A percentile compares a stretch with the other conserved stretches of the same genome.
Evolutionary conservation across 192 early-diverging fungal genomes (phyloP).

Genomic region (Backusella australiensis): DNA sequence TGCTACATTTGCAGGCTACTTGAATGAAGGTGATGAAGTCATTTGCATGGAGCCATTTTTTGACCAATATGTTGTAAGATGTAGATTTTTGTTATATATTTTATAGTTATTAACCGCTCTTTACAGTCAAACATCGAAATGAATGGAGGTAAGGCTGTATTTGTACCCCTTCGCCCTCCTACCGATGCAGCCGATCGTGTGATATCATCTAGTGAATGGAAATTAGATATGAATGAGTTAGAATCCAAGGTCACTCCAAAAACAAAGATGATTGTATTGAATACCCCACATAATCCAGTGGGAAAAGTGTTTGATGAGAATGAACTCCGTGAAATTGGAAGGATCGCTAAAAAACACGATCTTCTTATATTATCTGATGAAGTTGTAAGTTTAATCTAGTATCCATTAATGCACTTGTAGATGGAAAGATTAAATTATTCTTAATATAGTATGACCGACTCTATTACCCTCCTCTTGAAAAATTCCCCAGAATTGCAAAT

Average conservation of each 20-base stretch:
- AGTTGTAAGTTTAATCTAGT: conserved; percentile 55
- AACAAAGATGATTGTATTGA: conserved; percentile 88
- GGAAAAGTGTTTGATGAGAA: conserved; percentile 80
- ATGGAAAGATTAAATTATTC: not conserved
- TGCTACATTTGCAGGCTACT: conserved; percentile 78
- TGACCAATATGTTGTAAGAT: conserved; percentile 83
- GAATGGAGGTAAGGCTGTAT: conserved; percentile 82
- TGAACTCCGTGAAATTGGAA: conserved; percentile 74
- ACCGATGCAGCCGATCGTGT: conserved; percentile 40
- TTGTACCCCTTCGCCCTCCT: conserved; percentile 71
- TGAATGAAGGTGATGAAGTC: conserved; percentile 85
- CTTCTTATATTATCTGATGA: conserved; percentile 90
- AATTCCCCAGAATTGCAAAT: conserved; percentile 77
- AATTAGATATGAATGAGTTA: conserved; percentile 80
- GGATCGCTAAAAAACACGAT: conserved; percentile 75
- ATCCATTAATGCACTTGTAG: not conserved
- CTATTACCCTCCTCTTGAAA: conserved; percentile 61
- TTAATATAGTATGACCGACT: conserved; percentile 77
- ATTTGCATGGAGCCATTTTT: conserved; percentile 96
- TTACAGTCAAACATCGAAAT: conserved; percentile 72
- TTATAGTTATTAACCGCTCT: not conserved
- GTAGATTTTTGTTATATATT: not conserved
- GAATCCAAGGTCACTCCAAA: conserved; percentile 67
- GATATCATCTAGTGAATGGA: conserved; percentile 82
- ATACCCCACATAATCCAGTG: conserved; percentile 95